Percentiles rank a stretch among this genome's conserved stretches.
Evolutionary conservation across 2,329 filamentous ascomycete genomes (phyloP).

Genomic region (Aureobasidium sp.): DNA sequence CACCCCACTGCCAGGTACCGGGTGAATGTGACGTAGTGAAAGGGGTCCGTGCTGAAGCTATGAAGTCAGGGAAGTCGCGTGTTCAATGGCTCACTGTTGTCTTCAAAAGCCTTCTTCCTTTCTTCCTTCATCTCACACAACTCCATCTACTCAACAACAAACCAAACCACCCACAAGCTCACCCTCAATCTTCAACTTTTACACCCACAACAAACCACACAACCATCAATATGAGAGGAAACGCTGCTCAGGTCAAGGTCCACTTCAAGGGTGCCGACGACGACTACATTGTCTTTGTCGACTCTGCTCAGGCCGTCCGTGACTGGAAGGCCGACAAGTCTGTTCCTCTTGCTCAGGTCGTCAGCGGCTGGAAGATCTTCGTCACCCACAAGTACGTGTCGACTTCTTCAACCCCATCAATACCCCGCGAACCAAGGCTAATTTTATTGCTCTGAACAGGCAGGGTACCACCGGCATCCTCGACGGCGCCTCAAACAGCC

Average conservation of each 20-base stretch:
- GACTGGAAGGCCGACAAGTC: slow-evolving; percentile 77
- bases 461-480: slow-evolving; percentile 77
- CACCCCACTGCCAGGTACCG: neutral
- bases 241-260: slow-evolving; percentile 64
- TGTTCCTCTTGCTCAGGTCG: slow-evolving; percentile 72
- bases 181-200: neutral
- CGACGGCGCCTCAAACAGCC: slow-evolving; percentile 64
- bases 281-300: slow-evolving; percentile 60
- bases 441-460: slow-evolving; percentile 38
- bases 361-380: slow-evolving; percentile 84
- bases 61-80: slow-evolving; percentile 11
- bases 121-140: neutral
- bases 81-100: neutral
- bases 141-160: neutral
- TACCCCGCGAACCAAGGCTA: neutral
- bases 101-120: neutral
- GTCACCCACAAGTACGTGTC: slow-evolving; percentile 72
- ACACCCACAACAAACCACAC: neutral
- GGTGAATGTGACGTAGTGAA: neutral
- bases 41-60: neutral
- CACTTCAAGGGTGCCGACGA: slow-evolving; percentile 71
- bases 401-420: slow-evolving; percentile 1
- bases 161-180: neutral
- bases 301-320: slow-evolving; percentile 54
- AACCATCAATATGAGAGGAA: slow-evolving; percentile 46